Percentiles rank a stretch among this genome's conserved stretches.
These are phyloP conservation scores for Periconia sp. DNA, from an alignment of 2,329 filamentous ascomycete genomes.

Conservation along the genomic window DNA sequence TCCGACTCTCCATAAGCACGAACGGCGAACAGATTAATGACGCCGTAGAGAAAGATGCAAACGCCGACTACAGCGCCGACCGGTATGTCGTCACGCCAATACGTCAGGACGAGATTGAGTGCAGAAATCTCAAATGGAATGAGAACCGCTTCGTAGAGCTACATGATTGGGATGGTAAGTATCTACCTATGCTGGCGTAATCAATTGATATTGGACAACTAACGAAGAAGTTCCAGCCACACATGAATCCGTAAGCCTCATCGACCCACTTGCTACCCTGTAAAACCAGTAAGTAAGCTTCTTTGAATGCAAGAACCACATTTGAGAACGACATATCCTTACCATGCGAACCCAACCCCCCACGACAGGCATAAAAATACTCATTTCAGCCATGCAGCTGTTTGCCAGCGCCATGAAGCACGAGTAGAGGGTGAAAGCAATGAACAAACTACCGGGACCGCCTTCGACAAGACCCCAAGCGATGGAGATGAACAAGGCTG, in stretches of 20 bases:
- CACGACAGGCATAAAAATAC: constrained; percentile 59
- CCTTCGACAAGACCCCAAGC: constrained; percentile 52
- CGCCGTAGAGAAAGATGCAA: constrained; percentile 34
- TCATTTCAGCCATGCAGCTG: constrained; percentile 65
- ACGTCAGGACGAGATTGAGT: constrained; percentile 16
- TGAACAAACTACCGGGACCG: constrained; percentile 54
- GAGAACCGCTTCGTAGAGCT: constrained; percentile 45
- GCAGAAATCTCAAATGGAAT: constrained; percentile 50
- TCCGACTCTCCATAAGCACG: constrained; percentile 42
- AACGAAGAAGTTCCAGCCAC: constrained; percentile 48
- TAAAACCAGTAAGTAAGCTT: background rate
- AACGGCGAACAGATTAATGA: constrained; percentile 43
- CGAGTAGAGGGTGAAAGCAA: constrained; percentile 58
- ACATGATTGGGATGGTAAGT: constrained; percentile 11
- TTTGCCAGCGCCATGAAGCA: constrained; percentile 59
- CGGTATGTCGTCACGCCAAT: constrained; percentile 36
- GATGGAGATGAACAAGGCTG: constrained; percentile 59
- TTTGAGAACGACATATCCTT: background rate
- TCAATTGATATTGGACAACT: background rate
- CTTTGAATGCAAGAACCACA: too few relatives aligned
- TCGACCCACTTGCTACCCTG: constrained; percentile 62
- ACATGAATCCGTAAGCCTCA: constrained; percentile 60
- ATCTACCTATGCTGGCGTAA: constrained; percentile 6
- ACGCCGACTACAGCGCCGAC: constrained; percentile 36
- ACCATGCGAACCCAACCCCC: constrained; percentile 60